A percentile compares a stretch with the other conserved stretches of the same genome.
phyloP scores from a whole-genome alignment of 164 flowering plant species.

The Litsea cubeba region DNA sequence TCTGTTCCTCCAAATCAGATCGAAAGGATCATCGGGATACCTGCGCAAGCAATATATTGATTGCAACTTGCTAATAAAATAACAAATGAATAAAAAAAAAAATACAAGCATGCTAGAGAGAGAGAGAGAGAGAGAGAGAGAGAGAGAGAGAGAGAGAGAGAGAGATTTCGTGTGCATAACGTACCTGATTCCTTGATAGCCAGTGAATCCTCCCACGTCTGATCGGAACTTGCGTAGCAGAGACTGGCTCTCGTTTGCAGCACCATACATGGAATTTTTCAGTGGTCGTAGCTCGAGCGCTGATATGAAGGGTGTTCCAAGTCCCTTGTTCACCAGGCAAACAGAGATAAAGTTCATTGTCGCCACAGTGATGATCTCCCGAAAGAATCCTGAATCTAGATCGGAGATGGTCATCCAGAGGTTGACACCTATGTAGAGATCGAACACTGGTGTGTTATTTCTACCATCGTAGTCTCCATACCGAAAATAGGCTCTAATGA shows the following conservation, averaged over 20 bases:
- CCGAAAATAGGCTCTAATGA: slow-evolving; percentile 6
- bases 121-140: too few relatives aligned
- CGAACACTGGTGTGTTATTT: slow-evolving; percentile 25
- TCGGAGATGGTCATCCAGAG: slow-evolving; percentile 30
- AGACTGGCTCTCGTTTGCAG: not conserved
- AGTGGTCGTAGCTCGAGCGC: slow-evolving; percentile 34
- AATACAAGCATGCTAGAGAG: too few relatives aligned
- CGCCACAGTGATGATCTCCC: slow-evolving; percentile 28
- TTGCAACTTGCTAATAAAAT: too few relatives aligned
- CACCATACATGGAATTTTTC: slow-evolving; percentile 13
- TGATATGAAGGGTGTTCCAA: slow-evolving; percentile 41
- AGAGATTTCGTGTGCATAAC: too few relatives aligned
- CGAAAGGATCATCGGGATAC: slow-evolving; percentile 1
- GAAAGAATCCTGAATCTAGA: too few relatives aligned
- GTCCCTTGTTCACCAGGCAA: slow-evolving; percentile 36
- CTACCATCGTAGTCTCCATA: slow-evolving; percentile 22
- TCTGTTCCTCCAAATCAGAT: slow-evolving; percentile 1
- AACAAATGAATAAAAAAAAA: too few relatives aligned
- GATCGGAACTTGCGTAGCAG: not conserved
- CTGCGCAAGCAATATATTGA: not conserved
- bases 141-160: too few relatives aligned
- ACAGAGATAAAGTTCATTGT: slow-evolving; percentile 12
- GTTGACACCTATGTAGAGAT: slow-evolving; percentile 34
- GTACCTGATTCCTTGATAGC: too few relatives aligned
- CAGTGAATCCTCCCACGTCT: too few relatives aligned